phyloP scores from a whole-genome alignment of 2,329 filamentous ascomycete species.

The Lasiodiplodia theobromae region DNA sequence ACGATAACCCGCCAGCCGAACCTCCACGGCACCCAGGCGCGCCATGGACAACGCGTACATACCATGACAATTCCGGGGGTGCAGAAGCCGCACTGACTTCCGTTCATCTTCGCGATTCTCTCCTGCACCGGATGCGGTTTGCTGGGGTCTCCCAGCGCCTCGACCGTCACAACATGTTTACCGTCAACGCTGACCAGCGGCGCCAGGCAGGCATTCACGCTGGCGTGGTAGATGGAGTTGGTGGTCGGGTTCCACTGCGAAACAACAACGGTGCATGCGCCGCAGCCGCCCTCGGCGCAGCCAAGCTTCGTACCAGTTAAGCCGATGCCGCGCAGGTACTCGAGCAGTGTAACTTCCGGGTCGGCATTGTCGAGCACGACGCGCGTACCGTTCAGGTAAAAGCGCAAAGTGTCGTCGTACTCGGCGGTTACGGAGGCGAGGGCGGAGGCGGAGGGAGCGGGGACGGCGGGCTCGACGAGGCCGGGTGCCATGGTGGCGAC shows the following conservation, averaged over 20 bases:
- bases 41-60: slow-evolving; percentile 31
- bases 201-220: slow-evolving; percentile 93
- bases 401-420: slow-evolving; percentile 87
- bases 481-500: slow-evolving; percentile 64
- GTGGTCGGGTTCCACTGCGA: slow-evolving; percentile 94
- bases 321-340: slow-evolving; percentile 91
- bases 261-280: slow-evolving; percentile 90
- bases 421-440: slow-evolving; percentile 71
- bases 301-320: slow-evolving; percentile 96
- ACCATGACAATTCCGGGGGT: slow-evolving; percentile 96
- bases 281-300: slow-evolving; percentile 95
- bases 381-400: slow-evolving; percentile 94
- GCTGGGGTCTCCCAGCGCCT: slow-evolving; percentile 90
- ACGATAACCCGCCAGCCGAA: neutral
- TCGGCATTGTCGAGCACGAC: slow-evolving; percentile 86
- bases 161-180: slow-evolving; percentile 97
- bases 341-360: slow-evolving; percentile 88
- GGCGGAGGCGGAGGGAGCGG: slow-evolving; percentile 52
- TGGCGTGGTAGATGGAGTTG: slow-evolving; percentile 92
- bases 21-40: neutral
- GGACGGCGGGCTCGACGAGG: slow-evolving; percentile 58
- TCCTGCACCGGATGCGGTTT: slow-evolving; percentile 89
- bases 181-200: slow-evolving; percentile 93
- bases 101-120: slow-evolving; percentile 87
- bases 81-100: slow-evolving; percentile 94